These are phyloP conservation scores for Chrysosporium queenslandicum DNA, from an alignment of 2,329 filamentous ascomycete genomes.

Conservation along the genomic window DNA sequence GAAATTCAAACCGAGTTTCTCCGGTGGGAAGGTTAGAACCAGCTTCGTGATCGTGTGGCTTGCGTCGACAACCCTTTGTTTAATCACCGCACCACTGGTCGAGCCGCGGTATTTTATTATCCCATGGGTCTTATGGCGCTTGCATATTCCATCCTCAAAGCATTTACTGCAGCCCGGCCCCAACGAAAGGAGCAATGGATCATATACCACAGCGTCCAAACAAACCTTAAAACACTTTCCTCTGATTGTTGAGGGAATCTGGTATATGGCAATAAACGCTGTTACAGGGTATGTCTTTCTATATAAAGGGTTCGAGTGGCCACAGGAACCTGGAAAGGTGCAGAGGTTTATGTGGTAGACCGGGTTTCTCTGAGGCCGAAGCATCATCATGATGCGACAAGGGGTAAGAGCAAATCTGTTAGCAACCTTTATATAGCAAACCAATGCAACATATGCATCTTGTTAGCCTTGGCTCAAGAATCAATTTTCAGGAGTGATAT, in stretches of 20 bases:
- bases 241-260: slow-evolving; percentile 44
- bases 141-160: slow-evolving; percentile 54
- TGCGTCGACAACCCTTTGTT: slow-evolving; percentile 61
- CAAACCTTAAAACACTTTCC: slow-evolving; percentile 17
- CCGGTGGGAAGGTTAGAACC: slow-evolving; percentile 27
- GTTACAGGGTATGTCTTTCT: slow-evolving; percentile 48
- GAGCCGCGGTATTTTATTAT: slow-evolving; percentile 95
- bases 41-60: slow-evolving; percentile 55
- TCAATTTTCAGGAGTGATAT: no score
- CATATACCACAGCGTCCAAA: no score
- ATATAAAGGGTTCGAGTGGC: slow-evolving; percentile 48
- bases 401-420: no score
- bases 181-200: not conserved
- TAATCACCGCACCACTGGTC: slow-evolving; percentile 82
- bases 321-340: slow-evolving; percentile 46
- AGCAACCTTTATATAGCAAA: no score
- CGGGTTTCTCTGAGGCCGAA: no score
- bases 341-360: slow-evolving; percentile 52
- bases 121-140: slow-evolving; percentile 85
- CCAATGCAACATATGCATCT: no score
- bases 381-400: no score
- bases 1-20: slow-evolving; percentile 9
- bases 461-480: no score
- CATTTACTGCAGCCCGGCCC: slow-evolving; percentile 1
- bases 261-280: slow-evolving; percentile 47